phyloP scores from a whole-genome alignment of 2,329 filamentous ascomycete genomes.

The Xylaria sp. region DNA sequence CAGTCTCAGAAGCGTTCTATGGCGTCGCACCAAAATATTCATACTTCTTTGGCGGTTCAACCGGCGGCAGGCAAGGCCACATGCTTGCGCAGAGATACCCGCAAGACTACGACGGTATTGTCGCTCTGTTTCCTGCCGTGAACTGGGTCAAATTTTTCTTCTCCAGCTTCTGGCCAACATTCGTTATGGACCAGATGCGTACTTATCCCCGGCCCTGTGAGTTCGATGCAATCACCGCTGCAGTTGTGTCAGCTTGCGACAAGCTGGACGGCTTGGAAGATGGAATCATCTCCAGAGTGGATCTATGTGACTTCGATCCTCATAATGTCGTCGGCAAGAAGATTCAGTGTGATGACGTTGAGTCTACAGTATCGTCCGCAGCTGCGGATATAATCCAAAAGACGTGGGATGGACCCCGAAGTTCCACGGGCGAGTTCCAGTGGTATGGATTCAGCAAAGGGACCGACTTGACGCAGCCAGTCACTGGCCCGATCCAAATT shows the following conservation, averaged over 20 bases:
- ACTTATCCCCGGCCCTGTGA: constrained; percentile 37
- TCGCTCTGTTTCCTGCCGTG: constrained; percentile 56
- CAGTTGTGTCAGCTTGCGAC: constrained; percentile 27
- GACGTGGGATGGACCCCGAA: constrained; percentile 25
- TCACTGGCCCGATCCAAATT: constrained; percentile 15
- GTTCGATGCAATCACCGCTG: constrained; percentile 27
- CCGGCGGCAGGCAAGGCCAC: constrained; percentile 65
- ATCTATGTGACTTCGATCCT: constrained; percentile 14
- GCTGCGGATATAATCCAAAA: constrained; percentile 27
- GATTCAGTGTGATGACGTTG: constrained; percentile 16
- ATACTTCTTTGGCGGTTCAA: constrained; percentile 63
- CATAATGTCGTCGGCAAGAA: constrained; percentile 20
- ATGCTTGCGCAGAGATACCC: constrained; percentile 63
- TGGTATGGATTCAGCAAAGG: constrained; percentile 26
- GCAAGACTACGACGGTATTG: constrained; percentile 63
- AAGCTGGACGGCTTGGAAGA: constrained; percentile 26
- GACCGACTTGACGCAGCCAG: constrained; percentile 14
- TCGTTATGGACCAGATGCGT: constrained; percentile 35
- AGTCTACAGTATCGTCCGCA: constrained; percentile 20
- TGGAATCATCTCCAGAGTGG: constrained; percentile 17
- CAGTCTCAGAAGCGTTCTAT: constrained; percentile 54
- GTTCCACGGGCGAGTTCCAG: constrained; percentile 22
- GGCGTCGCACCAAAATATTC: constrained; percentile 53
- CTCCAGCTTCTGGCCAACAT: constrained; percentile 36
- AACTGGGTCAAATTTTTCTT: constrained; percentile 36